Percentiles rank a stretch among this genome's conserved stretches.
Evolutionary conservation across 371 early-diverging fungal species (phyloP).

Genomic region (Mortierella polycephala): DNA sequence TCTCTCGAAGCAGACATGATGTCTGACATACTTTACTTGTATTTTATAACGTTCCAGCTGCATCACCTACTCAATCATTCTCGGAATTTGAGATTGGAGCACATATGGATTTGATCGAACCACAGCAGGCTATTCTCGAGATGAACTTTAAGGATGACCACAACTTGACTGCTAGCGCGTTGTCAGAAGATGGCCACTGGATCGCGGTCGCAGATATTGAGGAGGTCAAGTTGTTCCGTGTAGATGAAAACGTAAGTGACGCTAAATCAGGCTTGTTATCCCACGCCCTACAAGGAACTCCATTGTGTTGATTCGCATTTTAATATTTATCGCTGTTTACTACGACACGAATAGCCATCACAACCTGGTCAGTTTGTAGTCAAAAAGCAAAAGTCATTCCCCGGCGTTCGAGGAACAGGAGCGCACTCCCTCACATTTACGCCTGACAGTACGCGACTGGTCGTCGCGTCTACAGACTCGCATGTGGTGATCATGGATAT

Average conservation of each 20-base stretch:
- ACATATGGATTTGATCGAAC: constrained; percentile 66
- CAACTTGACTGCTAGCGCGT: constrained; percentile 76
- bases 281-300: neutral
- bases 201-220: constrained; percentile 87
- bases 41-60: constrained; percentile 15
- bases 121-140: constrained; percentile 71
- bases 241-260: constrained; percentile 63
- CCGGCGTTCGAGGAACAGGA: constrained; percentile 59
- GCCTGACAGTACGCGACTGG: constrained; percentile 72
- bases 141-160: constrained; percentile 70
- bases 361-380: constrained; percentile 60
- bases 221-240: constrained; percentile 74
- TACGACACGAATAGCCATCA: constrained; percentile 28
- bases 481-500: constrained; percentile 73
- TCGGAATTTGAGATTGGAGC: constrained; percentile 50
- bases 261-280: neutral
- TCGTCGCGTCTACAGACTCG: constrained; percentile 74
- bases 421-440: constrained; percentile 76
- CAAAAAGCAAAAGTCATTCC: constrained; percentile 63
- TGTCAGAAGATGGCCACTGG: constrained; percentile 88
- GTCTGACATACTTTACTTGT: neutral
- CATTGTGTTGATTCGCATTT: neutral
- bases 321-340: neutral
- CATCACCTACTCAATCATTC: constrained; percentile 43
- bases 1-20: too few species aligned